Evolutionary conservation across 2,329 filamentous ascomycete species (phyloP), one percentile per base, ranked within the genome.

Genomic region (Colletotrichum chrysophilum): DNA sequence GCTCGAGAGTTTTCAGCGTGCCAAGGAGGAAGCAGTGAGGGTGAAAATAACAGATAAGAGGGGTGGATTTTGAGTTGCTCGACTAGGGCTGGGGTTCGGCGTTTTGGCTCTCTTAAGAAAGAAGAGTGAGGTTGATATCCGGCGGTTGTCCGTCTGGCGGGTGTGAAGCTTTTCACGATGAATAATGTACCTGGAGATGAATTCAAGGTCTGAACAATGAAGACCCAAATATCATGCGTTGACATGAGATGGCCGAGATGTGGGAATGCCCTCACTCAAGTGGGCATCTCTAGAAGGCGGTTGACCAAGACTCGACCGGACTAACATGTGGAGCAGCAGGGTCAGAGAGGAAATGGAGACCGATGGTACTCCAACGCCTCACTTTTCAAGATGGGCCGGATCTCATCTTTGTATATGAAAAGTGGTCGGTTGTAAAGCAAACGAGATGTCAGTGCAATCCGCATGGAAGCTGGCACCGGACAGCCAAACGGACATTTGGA

Each of bases 101-200:
- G 58, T 61, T 61, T 34, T 30, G 28, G 18, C 30, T 58, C 26
- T 58, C 16, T 36, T 30, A 32, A 56, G n/a, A 65, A 66, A n/a
- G 60, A 48, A 48, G 34, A 32, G 61, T 61, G 67, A 66, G 60
- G 48, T 71, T 66, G 65, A 74, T 43, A 71, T 71, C 67, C 60
- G 61, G 71, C 48, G 12, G 48, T 56, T 61, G 16, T 12, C 12
- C 43, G 32, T 30, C 62, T 14, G 26, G 36, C 24, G 14, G 32
- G 16, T 10, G 26, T 65, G 56, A 62, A 32, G 26, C 21, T 56
- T 48, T 65, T 21, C 21, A 34, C 10, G 28, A 74, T 60, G 48
- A 71, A 52, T 66, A 74, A 66, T 61, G 70, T 32, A 30, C 34
- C 34, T 43, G 21, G 34, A 64, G 61, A 64, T 38, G 34, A 62